Evolutionary conservation across 2,329 filamentous ascomycete species (phyloP).

Genomic region (Myriosclerotinia scirpicola): DNA sequence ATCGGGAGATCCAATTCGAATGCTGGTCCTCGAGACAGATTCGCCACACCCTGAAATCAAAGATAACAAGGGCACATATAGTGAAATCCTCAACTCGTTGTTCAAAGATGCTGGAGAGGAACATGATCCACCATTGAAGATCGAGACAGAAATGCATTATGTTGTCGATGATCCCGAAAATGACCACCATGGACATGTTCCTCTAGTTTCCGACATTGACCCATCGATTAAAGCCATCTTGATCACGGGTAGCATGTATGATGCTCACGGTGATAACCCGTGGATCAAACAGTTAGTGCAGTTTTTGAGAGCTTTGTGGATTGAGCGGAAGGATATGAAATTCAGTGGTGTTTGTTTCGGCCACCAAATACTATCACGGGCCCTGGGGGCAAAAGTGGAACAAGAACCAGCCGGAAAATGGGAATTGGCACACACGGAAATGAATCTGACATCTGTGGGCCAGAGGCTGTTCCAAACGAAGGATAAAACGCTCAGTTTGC

Average conservation of each 20-base stretch:
- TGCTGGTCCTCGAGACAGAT: conserved; percentile 60
- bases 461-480: conserved; percentile 60
- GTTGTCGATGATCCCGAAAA: conserved; percentile 46
- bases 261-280: conserved; percentile 69
- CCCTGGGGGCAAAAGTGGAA: conserved; percentile 66
- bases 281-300: conserved; percentile 77
- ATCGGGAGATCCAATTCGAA: conserved; percentile 35
- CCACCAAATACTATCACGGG: conserved; percentile 78
- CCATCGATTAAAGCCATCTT: conserved; percentile 71
- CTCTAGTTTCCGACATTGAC: conserved; percentile 15
- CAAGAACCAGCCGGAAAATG: conserved; percentile 66
- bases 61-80: conserved; percentile 52
- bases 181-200: conserved; percentile 9
- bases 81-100: conserved; percentile 52
- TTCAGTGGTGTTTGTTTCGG: conserved; percentile 88
- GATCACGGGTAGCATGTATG: conserved; percentile 73
- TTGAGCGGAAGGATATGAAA: conserved; percentile 59
- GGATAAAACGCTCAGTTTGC: conserved; percentile 55
- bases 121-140: conserved; percentile 54
- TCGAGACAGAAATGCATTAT: conserved; percentile 56
- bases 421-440: conserved; percentile 74
- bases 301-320: conserved; percentile 60
- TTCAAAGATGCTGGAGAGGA: conserved; percentile 52
- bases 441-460: conserved; percentile 67
- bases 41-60: conserved; percentile 53